A percentile compares a stretch with the other conserved stretches of the same genome.
Conservation (phyloP, 2,329 filamentous ascomycete genomes). For the Fusarium armeniacum region DNA sequence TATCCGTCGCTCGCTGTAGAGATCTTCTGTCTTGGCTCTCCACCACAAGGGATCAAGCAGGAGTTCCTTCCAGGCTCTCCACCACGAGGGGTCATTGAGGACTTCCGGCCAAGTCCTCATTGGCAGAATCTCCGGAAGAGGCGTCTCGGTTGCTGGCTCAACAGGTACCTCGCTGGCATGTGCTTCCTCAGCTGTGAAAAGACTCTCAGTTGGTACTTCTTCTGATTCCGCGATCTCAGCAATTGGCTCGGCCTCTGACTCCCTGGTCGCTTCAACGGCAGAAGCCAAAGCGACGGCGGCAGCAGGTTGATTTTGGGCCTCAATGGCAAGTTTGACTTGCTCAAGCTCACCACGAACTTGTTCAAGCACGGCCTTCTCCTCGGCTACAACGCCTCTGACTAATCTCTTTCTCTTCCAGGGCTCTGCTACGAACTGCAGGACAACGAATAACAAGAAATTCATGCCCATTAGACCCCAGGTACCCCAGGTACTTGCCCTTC, state of each 20-base stretch:
- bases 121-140: slow-evolving; percentile 5
- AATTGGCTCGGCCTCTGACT: slow-evolving; percentile 8
- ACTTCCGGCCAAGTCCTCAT: slow-evolving; percentile 59
- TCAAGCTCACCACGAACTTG: slow-evolving; percentile 62
- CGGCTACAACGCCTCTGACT: slow-evolving; percentile 85
- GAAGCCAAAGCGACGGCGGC: slow-evolving; percentile 27
- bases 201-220: slow-evolving; percentile 18
- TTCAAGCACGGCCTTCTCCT: slow-evolving; percentile 73
- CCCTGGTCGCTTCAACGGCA: slow-evolving; percentile 25
- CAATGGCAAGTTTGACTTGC: slow-evolving; percentile 52
- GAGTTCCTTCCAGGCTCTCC: slow-evolving; percentile 59
- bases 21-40: slow-evolving; percentile 66
- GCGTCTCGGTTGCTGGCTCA: slow-evolving; percentile 23
- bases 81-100: slow-evolving; percentile 59
- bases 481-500: slow-evolving; percentile 96
- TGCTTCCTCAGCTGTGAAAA: slow-evolving; percentile 1
- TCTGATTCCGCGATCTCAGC: slow-evolving; percentile 22
- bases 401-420: slow-evolving; percentile 88
- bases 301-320: slow-evolving; percentile 45
- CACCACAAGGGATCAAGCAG: slow-evolving; percentile 61
- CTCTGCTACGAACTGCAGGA: slow-evolving; percentile 90
- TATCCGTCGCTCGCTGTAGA: slow-evolving; percentile 76
- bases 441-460: slow-evolving; percentile 89
- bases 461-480: slow-evolving; percentile 98
- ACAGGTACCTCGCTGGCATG: slow-evolving; percentile 15